These are phyloP conservation scores for Blastocystis sp. DNA, from an alignment of 352 stramenopile genomes.

Conservation along the genomic window DNA sequence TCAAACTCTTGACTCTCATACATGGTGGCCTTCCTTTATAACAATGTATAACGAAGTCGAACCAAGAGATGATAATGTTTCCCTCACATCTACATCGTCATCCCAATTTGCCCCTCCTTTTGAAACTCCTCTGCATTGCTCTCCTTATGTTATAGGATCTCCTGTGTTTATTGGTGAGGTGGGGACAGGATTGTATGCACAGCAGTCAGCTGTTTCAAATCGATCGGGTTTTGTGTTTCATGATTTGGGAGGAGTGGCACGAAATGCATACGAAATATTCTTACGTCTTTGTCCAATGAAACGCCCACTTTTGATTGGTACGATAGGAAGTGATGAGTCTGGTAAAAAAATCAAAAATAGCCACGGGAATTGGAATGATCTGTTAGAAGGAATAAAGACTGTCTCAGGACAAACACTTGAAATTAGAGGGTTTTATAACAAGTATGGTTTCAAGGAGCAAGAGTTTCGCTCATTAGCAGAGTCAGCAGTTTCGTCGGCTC, in stretches of 20 bases:
- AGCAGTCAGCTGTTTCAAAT: neutral
- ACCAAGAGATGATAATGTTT: neutral
- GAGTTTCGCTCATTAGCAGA: neutral
- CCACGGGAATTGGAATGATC: neutral
- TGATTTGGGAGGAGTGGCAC: slow-evolving; percentile 6
- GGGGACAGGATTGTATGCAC: neutral
- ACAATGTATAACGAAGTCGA: neutral
- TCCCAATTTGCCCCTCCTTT: neutral
- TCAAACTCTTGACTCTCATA: too few relatives aligned
- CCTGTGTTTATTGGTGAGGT: slow-evolving; percentile 48
- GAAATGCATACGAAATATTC: slow-evolving; percentile 38
- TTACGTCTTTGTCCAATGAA: neutral
- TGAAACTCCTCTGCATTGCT: neutral
- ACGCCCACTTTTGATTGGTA: neutral
- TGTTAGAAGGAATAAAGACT: neutral
- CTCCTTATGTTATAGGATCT: slow-evolving; percentile 17
- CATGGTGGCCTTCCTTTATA: neutral
- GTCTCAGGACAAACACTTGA: neutral
- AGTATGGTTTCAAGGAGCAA: neutral
- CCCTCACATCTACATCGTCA: neutral
- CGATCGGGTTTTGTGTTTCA: neutral
- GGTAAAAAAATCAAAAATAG: neutral
- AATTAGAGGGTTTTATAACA: slow-evolving; percentile 23
- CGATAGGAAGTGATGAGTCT: neutral
- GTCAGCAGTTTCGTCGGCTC: neutral